These are phyloP conservation scores for Cymodocea nodosa DNA, from an alignment of 116 monocot genomes.

Conservation along the genomic window DNA sequence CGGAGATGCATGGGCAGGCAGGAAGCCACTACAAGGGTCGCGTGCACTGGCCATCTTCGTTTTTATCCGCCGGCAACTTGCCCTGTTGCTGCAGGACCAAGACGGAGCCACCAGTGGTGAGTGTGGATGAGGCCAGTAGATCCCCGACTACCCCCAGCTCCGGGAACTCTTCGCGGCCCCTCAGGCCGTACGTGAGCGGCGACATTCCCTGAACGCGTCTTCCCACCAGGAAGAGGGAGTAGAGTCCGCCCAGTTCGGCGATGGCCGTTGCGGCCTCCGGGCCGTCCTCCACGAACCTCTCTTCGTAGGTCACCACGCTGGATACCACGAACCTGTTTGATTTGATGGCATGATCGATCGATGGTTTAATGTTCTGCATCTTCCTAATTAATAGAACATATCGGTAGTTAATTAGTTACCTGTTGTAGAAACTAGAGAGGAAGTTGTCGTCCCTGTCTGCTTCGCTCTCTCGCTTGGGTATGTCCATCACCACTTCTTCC, in stretches of 20 bases:
- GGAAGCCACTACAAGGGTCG: too few relatives aligned
- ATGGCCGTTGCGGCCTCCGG: constrained; percentile 23
- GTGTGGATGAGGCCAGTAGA: constrained; percentile 45
- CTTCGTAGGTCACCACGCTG: constrained; percentile 28
- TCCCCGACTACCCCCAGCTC: constrained; percentile 62
- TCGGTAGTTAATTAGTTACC: too few relatives aligned
- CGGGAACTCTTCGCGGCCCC: constrained; percentile 33
- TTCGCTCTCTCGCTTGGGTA: constrained; percentile 8
- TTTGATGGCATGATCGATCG: too few relatives aligned
- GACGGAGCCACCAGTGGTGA: constrained; percentile 27
- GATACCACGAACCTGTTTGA: constrained; percentile 17
- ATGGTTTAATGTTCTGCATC: too few relatives aligned
- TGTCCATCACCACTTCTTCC: constrained; percentile 14
- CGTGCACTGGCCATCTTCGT: not conserved
- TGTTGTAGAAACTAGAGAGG: constrained; percentile 24
- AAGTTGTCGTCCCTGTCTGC: constrained; percentile 24
- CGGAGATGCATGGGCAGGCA: too few relatives aligned
- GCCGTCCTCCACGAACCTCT: constrained; percentile 24
- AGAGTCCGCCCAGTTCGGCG: constrained; percentile 24
- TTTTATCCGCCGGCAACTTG: not conserved
- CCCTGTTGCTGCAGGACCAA: constrained; percentile 46
- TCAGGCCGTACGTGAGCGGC: constrained; percentile 20
- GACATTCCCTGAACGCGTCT: constrained; percentile 10
- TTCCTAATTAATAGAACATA: too few relatives aligned
- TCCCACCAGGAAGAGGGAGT: constrained; percentile 47